Conservation (phyloP, 257 asterid species). For the Scutellaria baicalensis region DNA sequence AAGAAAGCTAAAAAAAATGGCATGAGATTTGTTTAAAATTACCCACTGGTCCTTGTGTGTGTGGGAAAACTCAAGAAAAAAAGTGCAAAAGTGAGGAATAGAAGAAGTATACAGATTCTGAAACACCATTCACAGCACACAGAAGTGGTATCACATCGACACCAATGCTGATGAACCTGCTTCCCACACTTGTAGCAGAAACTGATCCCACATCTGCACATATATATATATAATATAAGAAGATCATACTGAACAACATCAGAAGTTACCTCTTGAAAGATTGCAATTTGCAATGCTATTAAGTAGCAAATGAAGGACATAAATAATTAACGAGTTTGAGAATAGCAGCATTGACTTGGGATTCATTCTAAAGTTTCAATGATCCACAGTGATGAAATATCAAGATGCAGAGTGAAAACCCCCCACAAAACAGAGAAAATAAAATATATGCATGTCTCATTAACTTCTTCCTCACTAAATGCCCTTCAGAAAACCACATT, state of each 20-base stretch:
- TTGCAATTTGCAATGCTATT: neutral
- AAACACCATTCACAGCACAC: conserved; percentile 30
- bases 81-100: conserved; percentile 12
- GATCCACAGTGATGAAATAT: neutral
- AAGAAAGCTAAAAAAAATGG: too few relatives aligned
- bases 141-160: conserved; percentile 34
- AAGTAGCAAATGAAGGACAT: too few relatives aligned
- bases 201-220: conserved; percentile 53
- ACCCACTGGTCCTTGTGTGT: neutral
- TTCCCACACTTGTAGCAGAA: conserved; percentile 82
- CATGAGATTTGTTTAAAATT: neutral
- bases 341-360: too few relatives aligned
- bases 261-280: neutral
- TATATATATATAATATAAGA: too few relatives aligned
- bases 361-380: neutral
- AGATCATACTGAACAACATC: too few relatives aligned
- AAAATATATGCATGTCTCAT: neutral
- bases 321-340: too few relatives aligned
- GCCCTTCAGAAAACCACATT: neutral
- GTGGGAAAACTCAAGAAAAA: conserved; percentile 2
- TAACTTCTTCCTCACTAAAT: neutral
- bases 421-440: neutral
- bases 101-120: conserved; percentile 10
- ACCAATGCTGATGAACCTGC: conserved; percentile 47
- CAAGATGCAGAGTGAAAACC: neutral